phyloP scores from a whole-genome alignment of 495 filamentous ascomycete species.

The Penicillium psychrofluorescens region DNA sequence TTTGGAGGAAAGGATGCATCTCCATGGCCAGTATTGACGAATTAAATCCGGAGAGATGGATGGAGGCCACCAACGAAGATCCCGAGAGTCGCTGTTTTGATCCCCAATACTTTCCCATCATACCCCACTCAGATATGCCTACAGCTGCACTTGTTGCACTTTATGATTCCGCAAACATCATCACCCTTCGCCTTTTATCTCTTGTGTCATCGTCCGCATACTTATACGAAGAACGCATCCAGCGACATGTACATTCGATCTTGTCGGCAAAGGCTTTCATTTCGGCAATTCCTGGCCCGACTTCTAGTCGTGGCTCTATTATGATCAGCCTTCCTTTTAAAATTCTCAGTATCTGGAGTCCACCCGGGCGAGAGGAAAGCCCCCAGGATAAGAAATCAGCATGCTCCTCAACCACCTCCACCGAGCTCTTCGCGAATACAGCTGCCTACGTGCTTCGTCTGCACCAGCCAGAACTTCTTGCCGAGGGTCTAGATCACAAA shows the following conservation, averaged over 20 bases:
- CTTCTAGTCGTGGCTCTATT: conserved; percentile 5
- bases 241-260: conserved; percentile 2
- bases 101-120: conserved; percentile 2
- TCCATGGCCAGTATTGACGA: background rate
- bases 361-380: background rate
- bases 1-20: conserved; percentile 5
- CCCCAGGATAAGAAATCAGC: background rate
- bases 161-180: conserved; percentile 6
- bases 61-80: background rate
- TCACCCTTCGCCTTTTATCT: conserved; percentile 1
- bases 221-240: conserved; percentile 7
- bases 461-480: no score
- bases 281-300: conserved; percentile 1
- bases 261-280: conserved; percentile 4
- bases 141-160: conserved; percentile 6
- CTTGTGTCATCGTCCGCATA: conserved; percentile 1
- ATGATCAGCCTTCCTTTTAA: conserved; percentile 5
- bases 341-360: conserved; percentile 4
- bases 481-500: no score
- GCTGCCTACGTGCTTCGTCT: background rate
- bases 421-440: conserved; percentile 3
- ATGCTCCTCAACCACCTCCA: background rate
- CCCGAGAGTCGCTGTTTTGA: background rate
- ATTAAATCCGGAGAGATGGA: background rate
- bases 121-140: conserved; percentile 9